Evolutionary conservation across 2,329 filamentous ascomycete genomes (phyloP), one percentile per base, ranked within the genome.

Genomic region (Botryotinia calthae): DNA sequence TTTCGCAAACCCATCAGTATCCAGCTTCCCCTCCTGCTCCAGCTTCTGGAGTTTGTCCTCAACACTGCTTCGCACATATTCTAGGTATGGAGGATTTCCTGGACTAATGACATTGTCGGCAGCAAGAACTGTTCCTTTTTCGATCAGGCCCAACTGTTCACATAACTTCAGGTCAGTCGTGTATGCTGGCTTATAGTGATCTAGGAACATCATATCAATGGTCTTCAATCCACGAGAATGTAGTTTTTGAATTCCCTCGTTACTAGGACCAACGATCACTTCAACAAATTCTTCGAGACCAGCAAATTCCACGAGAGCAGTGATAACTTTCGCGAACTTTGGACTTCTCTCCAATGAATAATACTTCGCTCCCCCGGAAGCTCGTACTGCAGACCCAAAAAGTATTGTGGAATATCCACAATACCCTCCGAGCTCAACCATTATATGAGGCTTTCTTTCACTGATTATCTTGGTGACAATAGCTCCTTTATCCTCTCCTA

Each of bases 341-440:
- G 92, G 89, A 77, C 91, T 93, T 77, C 88, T 84, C 80, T 96
- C 93, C 8, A 96, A 83, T 77, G 89, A 92, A 80, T 87, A 90
- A 82, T 94, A 95, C 37, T 84, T 83, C 76, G 86, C 85, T 4
- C 91, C 91, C 18, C 90, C 91, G 4, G 86, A 86, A 67, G 86
- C 85, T 73, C 87, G 87, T 25, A 93, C 83, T 0, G 90, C 90
- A 51, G 89, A 85, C 62, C 88, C 91, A 79, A 95, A 95, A 1
- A 94, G 85, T 73, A 96, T 89, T 73, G 90, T 90, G 0, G 93
- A 95, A 84, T 96, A 96, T 59, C 93, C 93, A 31, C 94, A 86
- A 81, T 95, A 96, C 66, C 92, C 91, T 64, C 93, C 93, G 0
- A 96, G 85, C 80, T 97, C 93, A 64, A 95, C 87, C 89, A 94